Conservation (phyloP, 257 asterid species). For the Euphrasia confusa region DNA sequence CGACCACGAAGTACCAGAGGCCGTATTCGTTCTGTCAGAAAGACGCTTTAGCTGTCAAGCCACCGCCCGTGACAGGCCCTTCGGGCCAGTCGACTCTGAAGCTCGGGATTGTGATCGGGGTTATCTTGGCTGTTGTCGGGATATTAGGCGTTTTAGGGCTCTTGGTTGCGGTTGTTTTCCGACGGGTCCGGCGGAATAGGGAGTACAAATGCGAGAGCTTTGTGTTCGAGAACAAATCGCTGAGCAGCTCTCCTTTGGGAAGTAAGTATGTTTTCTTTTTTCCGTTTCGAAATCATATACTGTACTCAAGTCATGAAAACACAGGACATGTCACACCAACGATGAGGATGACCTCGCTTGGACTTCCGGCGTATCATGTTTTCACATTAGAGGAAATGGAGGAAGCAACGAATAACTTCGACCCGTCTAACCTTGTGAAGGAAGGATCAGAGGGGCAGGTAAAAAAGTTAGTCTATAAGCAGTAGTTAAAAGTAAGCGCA, state of each 20-base stretch:
- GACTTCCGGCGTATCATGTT: constrained; percentile 85
- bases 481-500: too few species aligned
- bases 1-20: constrained; percentile 61
- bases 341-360: constrained; percentile 72
- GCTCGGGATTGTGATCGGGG: constrained; percentile 70
- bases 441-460: constrained; percentile 94
- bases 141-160: constrained; percentile 44
- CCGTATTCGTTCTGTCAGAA: constrained; percentile 63
- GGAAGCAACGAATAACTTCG: constrained; percentile 84
- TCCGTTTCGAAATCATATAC: neutral
- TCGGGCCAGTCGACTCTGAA: constrained; percentile 45
- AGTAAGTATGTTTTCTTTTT: constrained; percentile 37
- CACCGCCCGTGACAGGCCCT: constrained; percentile 32
- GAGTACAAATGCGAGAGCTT: constrained; percentile 47
- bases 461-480: constrained; percentile 9
- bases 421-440: constrained; percentile 66
- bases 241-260: constrained; percentile 44
- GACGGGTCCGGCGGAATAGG: constrained; percentile 37
- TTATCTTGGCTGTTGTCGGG: constrained; percentile 56
- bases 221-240: constrained; percentile 47
- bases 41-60: constrained; percentile 89
- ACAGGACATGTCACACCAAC: constrained; percentile 63
- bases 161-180: constrained; percentile 42
- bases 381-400: constrained; percentile 89
- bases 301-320: neutral